These are phyloP conservation scores for Phytophthora foliorum DNA, from an alignment of 352 stramenopile species.

Conservation along the genomic window DNA sequence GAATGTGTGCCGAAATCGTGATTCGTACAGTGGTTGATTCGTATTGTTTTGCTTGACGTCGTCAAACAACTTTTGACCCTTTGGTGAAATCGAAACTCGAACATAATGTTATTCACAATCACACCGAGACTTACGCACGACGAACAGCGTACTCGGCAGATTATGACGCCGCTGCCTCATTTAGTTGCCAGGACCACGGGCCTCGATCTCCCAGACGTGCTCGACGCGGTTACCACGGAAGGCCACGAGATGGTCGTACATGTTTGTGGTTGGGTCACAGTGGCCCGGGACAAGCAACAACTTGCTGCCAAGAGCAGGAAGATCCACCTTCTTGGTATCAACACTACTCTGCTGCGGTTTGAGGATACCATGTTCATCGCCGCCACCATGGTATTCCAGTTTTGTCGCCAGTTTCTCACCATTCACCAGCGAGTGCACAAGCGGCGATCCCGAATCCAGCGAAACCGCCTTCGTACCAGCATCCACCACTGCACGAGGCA, in stretches of 20 bases:
- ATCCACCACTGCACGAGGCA: constrained; percentile 69
- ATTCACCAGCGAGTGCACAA: constrained; percentile 59
- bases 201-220: constrained; percentile 65
- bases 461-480: constrained; percentile 80
- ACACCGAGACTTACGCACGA: no score
- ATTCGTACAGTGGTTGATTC: no score
- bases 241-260: constrained; percentile 80
- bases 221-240: constrained; percentile 64
- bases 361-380: constrained; percentile 78
- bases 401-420: constrained; percentile 39
- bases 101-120: neutral
- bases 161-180: no score
- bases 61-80: no score
- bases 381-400: constrained; percentile 67
- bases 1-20: no score
- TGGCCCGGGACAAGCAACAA: constrained; percentile 73
- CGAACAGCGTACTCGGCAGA: no score
- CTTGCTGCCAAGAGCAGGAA: constrained; percentile 63
- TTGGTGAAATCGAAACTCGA: constrained; percentile 27
- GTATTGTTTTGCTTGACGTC: no score
- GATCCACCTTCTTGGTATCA: constrained; percentile 33
- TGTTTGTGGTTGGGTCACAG: constrained; percentile 80
- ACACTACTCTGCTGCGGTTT: constrained; percentile 25
- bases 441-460: constrained; percentile 67
- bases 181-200: constrained; percentile 69